Base-by-base conservation (phyloP, 495 filamentous ascomycete genomes). In the Elaphomyces granulatus region DNA sequence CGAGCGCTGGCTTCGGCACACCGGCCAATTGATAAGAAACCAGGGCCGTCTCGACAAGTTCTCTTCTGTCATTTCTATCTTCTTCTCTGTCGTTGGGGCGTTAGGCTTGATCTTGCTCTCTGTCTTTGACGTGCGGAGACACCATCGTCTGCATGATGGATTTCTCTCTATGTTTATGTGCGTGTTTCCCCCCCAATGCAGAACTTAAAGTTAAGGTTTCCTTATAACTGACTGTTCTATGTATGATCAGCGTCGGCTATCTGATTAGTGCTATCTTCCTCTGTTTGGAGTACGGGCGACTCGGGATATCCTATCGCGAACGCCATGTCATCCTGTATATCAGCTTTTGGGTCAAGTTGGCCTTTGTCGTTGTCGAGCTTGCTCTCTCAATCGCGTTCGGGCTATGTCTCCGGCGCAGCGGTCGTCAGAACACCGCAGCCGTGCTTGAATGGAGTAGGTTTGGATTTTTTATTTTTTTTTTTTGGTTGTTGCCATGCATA, bases 161-260 rank as follows among this genome's bases (percentile, higher is more conserved):
- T 94, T 94, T 56, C 61, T 96, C 36, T 58, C 74, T 1, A 55
- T 96, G 31, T 96, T 96, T 57, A 81, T 96, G 61, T 80, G 55
- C 38, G 83, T 59, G 15, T 33, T 14, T 34, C 15, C 8, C 26
- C 34, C 20, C 21, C 15, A 14, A 17, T 18, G 3, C 15, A 4
- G 16, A n/a, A n/a, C n/a, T n/a, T n/a, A n/a, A n/a, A n/a, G n/a
- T n/a, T 16, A 26, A 6, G 10, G 7, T 31, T 20, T 3, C 3
- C 39, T 7, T 12, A 26, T 16, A 15, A 19, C 8, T 15, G 23
- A 43, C 9, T 20, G 4, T 20, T 6, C 30, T 14, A 15, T 43
- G 15, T 15, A n/a, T 9, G 0, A 28, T 36, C 21, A 42, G 57
- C 44, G 63, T 52, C 16, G 70, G 58, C 34, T 77, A 88, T 51